Base-by-base conservation (phyloP, 768 basidiomycete genomes). In the Mycena kentingensis region DNA sequence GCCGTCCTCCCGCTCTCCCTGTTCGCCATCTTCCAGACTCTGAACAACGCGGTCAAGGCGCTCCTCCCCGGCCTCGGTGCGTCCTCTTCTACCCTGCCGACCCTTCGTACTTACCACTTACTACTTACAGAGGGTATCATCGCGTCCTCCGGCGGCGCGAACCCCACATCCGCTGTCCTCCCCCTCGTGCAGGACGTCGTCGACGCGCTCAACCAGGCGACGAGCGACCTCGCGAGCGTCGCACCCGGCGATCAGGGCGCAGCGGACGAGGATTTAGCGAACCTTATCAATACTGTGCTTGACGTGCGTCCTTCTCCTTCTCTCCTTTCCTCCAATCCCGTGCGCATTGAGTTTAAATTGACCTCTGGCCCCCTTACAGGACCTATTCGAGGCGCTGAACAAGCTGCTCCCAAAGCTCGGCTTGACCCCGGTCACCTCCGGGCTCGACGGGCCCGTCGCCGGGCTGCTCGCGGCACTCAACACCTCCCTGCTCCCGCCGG, bases 361-460 rank as follows among this genome's bases (percentile, higher is more conserved):
- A 32, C 31, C 31, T n/a, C 31, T 8, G 16, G 25, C 18, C 36
- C 11, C 16, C 12, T 28, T 1, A 1, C 21, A 54, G 52, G 34
- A 29, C 32, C 16, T 44, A 5, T 47, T 47, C 32, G 31, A 39
- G 5, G 54, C 54, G 5, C 54, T 55, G 13, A 55, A 55, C 44
- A 32, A 16, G 27, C 54, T 54, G 13, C 42, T 55, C 36, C 35
- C 54, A 21, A 38, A 55, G n/a, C 48, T 55, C 22, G 48, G 54
- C 11, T 37, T 55, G 10, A 12, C 49, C 35, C 34, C 25, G 3
- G 3, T 49, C 31, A 32, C 49, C 35, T 37, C 39, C 2, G 46
- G 46, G 10, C 24, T 54, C 6, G 53, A 54, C 22, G 35, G 11
- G 4, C 46, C 53, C 3, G 25, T 54, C n/a, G 36, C 34, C 0